Evolutionary conservation across 2,329 filamentous ascomycete genomes (phyloP).

Genomic region (Botrytis cinerea): DNA sequence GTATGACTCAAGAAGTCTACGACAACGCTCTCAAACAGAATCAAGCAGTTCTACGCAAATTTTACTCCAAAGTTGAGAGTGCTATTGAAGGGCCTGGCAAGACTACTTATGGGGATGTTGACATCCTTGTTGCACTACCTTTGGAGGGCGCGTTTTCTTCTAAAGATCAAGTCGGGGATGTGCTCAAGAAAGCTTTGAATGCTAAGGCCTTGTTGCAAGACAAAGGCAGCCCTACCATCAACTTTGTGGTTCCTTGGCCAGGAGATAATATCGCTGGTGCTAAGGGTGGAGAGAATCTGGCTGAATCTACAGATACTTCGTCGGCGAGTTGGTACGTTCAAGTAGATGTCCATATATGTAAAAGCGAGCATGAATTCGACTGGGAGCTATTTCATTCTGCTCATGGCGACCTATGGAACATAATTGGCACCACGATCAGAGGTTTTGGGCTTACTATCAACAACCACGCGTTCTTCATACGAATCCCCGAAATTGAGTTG

Average conservation of each 20-base stretch:
- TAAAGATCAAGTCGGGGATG: conserved; percentile 29
- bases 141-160: conserved; percentile 24
- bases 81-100: conserved; percentile 73
- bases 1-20: conserved; percentile 65
- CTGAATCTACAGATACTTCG: not conserved
- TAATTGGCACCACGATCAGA: conserved; percentile 64
- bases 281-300: not conserved
- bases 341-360: conserved; percentile 65
- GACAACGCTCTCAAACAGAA: conserved; percentile 50
- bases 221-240: conserved; percentile 42
- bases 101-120: conserved; percentile 68
- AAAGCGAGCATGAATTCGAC: conserved; percentile 45
- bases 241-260: conserved; percentile 61
- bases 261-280: not conserved
- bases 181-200: conserved; percentile 47
- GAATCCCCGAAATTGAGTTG: conserved; percentile 67
- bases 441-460: conserved; percentile 67
- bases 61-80: conserved; percentile 58
- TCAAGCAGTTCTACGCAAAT: conserved; percentile 48
- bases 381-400: conserved; percentile 70
- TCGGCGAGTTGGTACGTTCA: conserved; percentile 56
- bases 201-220: conserved; percentile 47
- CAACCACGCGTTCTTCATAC: conserved; percentile 63
- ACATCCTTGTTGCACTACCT: conserved; percentile 60
- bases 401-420: conserved; percentile 72